Base-by-base conservation (phyloP, 768 basidiomycete genomes). In the Suillus paluster region DNA sequence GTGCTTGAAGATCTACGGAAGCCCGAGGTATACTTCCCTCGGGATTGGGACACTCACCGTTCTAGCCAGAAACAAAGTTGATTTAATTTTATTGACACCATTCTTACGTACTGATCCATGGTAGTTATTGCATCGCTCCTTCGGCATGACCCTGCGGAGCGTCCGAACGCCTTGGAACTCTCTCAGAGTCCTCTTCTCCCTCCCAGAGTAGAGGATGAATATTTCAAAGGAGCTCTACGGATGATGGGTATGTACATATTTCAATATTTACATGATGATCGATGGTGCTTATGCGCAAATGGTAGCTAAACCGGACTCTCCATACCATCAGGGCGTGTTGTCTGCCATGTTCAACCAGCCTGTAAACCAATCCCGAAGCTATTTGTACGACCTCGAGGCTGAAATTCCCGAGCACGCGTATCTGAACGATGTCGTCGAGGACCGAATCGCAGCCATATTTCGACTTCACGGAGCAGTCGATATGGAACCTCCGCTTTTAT, bases 401-500 rank as follows among this genome's bases (percentile, higher is more conserved):
- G 87, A 89, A 64, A 75, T 85, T 23, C 86, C 89, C 5, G 89
- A 92, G 70, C 84, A 92, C 74, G 80, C 87, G 8, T 81, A 86
- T 23, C 72, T 96, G 66, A 90, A 87, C 67, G 84, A 86, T 12
- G 86, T 89, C 4, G 92, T 96, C 6, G 83, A 90, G 64, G 92
- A 95, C 54, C 86, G 87, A 19, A 78, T 97, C 5, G 80, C 84
- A 3, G 79, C 88, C 2, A 87, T 95, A 19, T 96, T 97, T 74
- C 86, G 89, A 41, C 81, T 96, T 5, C 96, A 96, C 69, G 96
- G 96, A 7, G 95, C 96, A 4, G 86, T 97, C 1, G 87, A 95
- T 64, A 89, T 90, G 75, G 91, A 92, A 66, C 90, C 94, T 1
- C 90, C 94, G 0, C 74, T 96, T n/a, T 79, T 97, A 12, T 85